Base-by-base conservation (phyloP, 371 early-diverging fungal genomes). In the Zopfochytrium polystomum region DNA sequence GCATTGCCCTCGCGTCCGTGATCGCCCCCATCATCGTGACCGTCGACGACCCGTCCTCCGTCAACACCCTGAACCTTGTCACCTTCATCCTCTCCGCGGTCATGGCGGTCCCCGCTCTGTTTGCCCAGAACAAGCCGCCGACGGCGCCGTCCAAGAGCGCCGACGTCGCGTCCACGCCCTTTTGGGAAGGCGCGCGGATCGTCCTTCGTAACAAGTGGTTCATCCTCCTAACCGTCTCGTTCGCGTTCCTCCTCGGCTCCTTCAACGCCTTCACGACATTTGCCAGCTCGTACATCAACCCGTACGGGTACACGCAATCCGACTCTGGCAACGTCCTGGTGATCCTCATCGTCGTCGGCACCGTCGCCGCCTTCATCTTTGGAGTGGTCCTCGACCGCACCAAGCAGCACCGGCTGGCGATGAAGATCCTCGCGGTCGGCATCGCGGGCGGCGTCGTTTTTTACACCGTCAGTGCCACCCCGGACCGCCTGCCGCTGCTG, bases 251-350 rank as follows among this genome's bases (percentile, higher is more conserved):
- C 61, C 74, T 85, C 48, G 88, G 86, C 2, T 70, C 84, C 50
- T 85, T 84, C 63, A 82, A 83, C 52, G 79, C 84, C 44, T 81
- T 82, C 73, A 75, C 80, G 20, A 85, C 83, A 15, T 67, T 85
- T 7, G 76, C 86, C 58, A 76, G 79, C 30, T 79, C 82, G 59
- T 83, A 82, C 48, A 70, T 85, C 13, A 66, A 67, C 18, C 88
- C 88, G 15, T 86, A 81, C 63, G 87, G 85, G 13, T 88, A 86
- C 62, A 58, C 22, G 35, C 48, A 65, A 27, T 13, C 20, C 6
- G 22, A 51, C 25, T 32, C 29, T 31, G n/a, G 52, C 3, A 57
- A 58, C 34, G 6, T 57, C 34, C 27, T 30, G 45, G 22, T 23
- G 52, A 50, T 25, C 26, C 57, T 32, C n/a, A n/a, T n/a, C n/a